phyloP scores from a whole-genome alignment of 805 yeast genomes.

The Metschnikowia gelsemii region DNA sequence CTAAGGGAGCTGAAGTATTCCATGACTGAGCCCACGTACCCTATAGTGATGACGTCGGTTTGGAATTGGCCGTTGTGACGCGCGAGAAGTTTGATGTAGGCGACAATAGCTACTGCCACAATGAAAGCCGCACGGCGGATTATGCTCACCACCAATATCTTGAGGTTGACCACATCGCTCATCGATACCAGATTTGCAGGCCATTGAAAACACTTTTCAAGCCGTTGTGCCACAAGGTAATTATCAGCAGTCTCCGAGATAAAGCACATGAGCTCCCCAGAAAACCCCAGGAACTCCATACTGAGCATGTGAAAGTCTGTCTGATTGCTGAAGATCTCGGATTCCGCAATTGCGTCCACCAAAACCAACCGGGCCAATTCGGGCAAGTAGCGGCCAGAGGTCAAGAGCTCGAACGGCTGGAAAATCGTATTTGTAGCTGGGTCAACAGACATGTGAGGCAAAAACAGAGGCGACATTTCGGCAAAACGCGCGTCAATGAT shows the following conservation, averaged over 20 bases:
- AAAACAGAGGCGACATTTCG: slow-evolving; percentile 19
- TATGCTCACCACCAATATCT: slow-evolving; percentile 36
- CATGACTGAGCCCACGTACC: slow-evolving; percentile 54
- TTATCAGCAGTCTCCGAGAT: slow-evolving; percentile 32
- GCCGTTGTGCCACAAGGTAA: slow-evolving; percentile 19
- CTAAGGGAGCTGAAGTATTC: slow-evolving; percentile 43
- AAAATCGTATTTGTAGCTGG: slow-evolving; percentile 33
- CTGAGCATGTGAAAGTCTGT: slow-evolving; percentile 17
- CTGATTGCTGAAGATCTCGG: slow-evolving; percentile 29
- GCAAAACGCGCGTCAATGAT: slow-evolving; percentile 35
- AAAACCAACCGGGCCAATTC: slow-evolving; percentile 50
- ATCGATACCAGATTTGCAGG: slow-evolving; percentile 17
- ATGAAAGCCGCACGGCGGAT: slow-evolving; percentile 46
- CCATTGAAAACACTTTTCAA: slow-evolving; percentile 27
- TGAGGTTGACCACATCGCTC: slow-evolving; percentile 30
- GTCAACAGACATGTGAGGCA: slow-evolving; percentile 33
- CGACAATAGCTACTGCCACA: slow-evolving; percentile 42
- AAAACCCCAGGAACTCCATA: slow-evolving; percentile 30
- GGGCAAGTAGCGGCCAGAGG: slow-evolving; percentile 57
- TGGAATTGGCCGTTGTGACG: slow-evolving; percentile 23
- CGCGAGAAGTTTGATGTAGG: slow-evolving; percentile 32
- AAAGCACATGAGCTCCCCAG: slow-evolving; percentile 44
- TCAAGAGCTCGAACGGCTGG: slow-evolving; percentile 57
- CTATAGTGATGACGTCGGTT: slow-evolving; percentile 33
- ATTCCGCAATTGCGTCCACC: slow-evolving; percentile 30